Conservation (phyloP, 1,284 basidiomycete genomes). For the Heterobasidion parviporum region DNA sequence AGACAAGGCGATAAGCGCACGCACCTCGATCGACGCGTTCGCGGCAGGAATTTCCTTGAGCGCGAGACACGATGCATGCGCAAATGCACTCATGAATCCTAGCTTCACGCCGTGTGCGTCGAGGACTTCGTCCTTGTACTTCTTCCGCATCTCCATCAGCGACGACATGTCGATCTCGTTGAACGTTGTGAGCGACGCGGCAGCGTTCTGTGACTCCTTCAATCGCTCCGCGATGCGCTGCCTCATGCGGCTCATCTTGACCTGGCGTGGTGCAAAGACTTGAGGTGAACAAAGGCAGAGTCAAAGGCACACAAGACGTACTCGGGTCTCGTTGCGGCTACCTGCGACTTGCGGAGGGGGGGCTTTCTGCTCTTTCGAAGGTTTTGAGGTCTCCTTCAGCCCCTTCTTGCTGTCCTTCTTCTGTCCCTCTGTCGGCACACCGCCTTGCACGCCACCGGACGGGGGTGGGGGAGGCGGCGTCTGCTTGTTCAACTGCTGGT, state of each 20-base stretch:
- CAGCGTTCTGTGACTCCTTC: slow-evolving; percentile 97
- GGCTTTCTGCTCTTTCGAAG: slow-evolving; percentile 29
- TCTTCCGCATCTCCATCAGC: slow-evolving; percentile 88
- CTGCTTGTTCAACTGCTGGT: slow-evolving; percentile 42
- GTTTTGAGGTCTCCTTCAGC: slow-evolving; percentile 32
- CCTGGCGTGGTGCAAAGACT: slow-evolving; percentile 31
- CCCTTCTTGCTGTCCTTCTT: slow-evolving; percentile 27
- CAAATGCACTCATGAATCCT: slow-evolving; percentile 98
- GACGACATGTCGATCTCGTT: slow-evolving; percentile 99
- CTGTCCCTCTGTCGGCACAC: slow-evolving; percentile 22
- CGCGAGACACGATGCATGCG: slow-evolving; percentile 80
- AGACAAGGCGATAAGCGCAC: slow-evolving; percentile 7
- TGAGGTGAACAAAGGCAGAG: neutral
- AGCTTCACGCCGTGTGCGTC: slow-evolving; percentile 96
- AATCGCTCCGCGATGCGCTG: slow-evolving; percentile 94
- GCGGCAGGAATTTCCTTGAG: slow-evolving; percentile 91
- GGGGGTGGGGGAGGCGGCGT: slow-evolving; percentile 33
- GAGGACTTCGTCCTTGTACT: slow-evolving; percentile 91
- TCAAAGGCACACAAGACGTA: slow-evolving; percentile 24
- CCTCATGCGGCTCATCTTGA: slow-evolving; percentile 98
- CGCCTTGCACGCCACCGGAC: slow-evolving; percentile 22
- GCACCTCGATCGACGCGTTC: slow-evolving; percentile 86
- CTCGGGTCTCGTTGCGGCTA: slow-evolving; percentile 80
- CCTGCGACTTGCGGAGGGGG: slow-evolving; percentile 36
- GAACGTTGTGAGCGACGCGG: slow-evolving; percentile 96